Evolutionary conservation across 2,329 filamentous ascomycete genomes (phyloP).

Genomic region (Paradendryphiella salina): DNA sequence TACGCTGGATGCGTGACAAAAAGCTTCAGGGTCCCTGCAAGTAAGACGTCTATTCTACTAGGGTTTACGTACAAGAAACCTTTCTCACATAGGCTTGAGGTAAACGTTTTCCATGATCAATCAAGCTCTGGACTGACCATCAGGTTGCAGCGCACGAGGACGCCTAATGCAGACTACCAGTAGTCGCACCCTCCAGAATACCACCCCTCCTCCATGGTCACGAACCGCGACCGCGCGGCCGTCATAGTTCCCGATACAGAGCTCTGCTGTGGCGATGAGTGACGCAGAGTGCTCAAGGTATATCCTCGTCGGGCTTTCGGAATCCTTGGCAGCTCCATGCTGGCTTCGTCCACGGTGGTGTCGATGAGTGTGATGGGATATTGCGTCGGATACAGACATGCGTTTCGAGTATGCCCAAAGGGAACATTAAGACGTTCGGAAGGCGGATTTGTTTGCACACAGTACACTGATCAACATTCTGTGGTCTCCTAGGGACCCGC

Average conservation of each 20-base stretch:
- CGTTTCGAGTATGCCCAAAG: not conserved
- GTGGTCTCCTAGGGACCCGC: no score
- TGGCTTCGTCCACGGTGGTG: not conserved
- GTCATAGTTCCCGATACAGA: not conserved
- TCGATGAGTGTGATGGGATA: not conserved
- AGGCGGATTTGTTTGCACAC: no score
- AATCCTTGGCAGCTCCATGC: constrained; percentile 1
- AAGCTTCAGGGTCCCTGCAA: no score
- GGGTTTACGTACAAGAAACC: no score
- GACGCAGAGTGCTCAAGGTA: not conserved
- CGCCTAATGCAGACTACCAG: not conserved
- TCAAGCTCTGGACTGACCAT: no score
- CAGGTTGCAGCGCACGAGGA: no score
- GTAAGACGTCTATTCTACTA: no score
- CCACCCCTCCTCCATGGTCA: no score
- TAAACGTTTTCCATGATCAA: no score
- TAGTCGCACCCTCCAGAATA: not conserved
- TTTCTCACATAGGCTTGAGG: no score
- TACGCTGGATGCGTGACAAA: no score
- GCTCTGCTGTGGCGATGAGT: not conserved
- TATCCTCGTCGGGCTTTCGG: not conserved
- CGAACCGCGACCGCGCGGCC: not conserved
- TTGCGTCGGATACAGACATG: not conserved
- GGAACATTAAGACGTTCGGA: not conserved
- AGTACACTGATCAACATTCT: no score